Conservation (phyloP, 139 green algal species). For the Picochlorum sp. region DNA sequence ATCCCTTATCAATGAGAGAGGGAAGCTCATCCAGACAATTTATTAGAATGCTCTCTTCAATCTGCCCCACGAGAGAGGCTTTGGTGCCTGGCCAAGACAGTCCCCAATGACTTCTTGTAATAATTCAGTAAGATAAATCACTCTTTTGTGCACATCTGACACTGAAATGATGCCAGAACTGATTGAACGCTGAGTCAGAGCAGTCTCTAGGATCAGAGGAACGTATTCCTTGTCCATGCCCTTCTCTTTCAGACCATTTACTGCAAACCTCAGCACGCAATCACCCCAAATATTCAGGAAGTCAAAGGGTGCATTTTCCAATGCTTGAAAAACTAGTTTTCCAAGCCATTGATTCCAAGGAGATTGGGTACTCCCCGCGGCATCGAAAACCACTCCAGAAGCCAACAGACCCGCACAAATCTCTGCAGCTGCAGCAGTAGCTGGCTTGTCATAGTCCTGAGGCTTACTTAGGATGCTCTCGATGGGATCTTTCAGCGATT, state of each 20-base stretch:
- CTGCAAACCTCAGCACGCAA: constrained; percentile 7
- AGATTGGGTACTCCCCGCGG: background rate
- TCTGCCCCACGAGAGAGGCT: no score
- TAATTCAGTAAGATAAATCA: no score
- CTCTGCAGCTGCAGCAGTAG: constrained; percentile 44
- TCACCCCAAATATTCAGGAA: constrained; percentile 39
- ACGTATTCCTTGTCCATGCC: background rate
- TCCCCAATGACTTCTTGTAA: no score
- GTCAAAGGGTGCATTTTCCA: constrained; percentile 46
- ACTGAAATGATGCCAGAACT: no score
- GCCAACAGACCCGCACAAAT: constrained; percentile 51
- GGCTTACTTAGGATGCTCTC: constrained; percentile 20
- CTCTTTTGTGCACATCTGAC: no score
- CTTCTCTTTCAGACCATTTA: constrained; percentile 8
- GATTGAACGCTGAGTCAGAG: no score
- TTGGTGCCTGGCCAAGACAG: no score
- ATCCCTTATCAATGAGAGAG: background rate
- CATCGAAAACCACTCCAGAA: background rate
- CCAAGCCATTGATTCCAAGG: constrained; percentile 32
- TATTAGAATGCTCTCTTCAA: background rate
- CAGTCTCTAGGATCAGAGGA: no score
- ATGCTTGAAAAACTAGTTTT: constrained; percentile 18
- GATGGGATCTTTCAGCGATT: background rate
- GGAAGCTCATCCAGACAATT: background rate
- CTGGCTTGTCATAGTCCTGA: constrained; percentile 28